A percentile compares a stretch with the other conserved stretches of the same genome.
These are phyloP conservation scores for Gyromitra esculenta DNA, from an alignment of 2,329 filamentous ascomycete species.

Conservation along the genomic window DNA sequence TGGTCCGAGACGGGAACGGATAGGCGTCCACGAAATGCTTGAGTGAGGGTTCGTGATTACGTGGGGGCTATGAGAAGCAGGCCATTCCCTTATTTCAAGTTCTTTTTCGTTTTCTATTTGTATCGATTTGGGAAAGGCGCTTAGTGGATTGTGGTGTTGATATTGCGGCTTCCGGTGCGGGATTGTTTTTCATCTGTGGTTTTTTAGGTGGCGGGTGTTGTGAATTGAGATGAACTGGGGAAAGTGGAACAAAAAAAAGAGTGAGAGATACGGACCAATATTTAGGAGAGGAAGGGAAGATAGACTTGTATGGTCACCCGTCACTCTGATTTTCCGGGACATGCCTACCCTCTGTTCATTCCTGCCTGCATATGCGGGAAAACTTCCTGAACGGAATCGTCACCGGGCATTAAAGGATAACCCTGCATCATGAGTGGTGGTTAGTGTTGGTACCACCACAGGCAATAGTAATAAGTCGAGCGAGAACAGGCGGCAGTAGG, in stretches of 20 bases:
- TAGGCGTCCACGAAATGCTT: conserved; percentile 53
- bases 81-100: conserved; percentile 24
- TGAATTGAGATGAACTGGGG: conserved; percentile 1
- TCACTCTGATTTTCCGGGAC: conserved; percentile 36
- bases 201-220: conserved; percentile 23
- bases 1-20: conserved; percentile 50
- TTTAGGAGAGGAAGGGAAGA: conserved; percentile 21
- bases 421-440: conserved; percentile 38
- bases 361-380: conserved; percentile 23
- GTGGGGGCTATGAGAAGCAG: not conserved
- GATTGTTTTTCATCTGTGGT: conserved; percentile 36
- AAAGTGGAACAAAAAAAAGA: conserved; percentile 10
- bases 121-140: conserved; percentile 48
- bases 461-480: conserved; percentile 30
- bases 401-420: conserved; percentile 27
- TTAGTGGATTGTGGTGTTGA: conserved; percentile 50
- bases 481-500: conserved; percentile 37
- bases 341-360: conserved; percentile 34
- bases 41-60: conserved; percentile 33
- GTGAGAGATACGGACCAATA: conserved; percentile 15
- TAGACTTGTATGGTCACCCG: conserved; percentile 35
- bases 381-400: conserved; percentile 35
- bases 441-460: conserved; percentile 41
- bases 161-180: conserved; percentile 38
- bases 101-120: conserved; percentile 46